Evolutionary conservation across 2,329 filamentous ascomycete species (phyloP).

Genomic region (Aspergillus felis): DNA sequence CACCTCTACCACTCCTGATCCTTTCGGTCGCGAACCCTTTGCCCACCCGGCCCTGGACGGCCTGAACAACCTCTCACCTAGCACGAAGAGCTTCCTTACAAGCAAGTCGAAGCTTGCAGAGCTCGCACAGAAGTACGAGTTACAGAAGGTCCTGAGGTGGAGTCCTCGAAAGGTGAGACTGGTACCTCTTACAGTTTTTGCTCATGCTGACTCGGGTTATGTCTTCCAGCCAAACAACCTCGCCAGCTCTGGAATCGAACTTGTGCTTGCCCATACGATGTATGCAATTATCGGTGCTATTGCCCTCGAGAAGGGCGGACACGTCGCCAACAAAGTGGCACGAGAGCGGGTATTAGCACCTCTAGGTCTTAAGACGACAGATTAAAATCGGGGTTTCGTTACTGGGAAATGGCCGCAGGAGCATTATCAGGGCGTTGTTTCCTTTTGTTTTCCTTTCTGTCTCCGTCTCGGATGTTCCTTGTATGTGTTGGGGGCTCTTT

Average conservation of each 20-base stretch:
- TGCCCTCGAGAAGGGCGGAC: conserved; percentile 80
- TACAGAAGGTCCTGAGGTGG: conserved; percentile 79
- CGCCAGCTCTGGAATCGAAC: conserved; percentile 65
- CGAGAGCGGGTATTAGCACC: conserved; percentile 69
- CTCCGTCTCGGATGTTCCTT: conserved; percentile 19
- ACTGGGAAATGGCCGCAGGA: conserved; percentile 24
- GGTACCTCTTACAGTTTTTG: conserved; percentile 1
- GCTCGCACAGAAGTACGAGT: conserved; percentile 66
- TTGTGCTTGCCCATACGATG: conserved; percentile 71
- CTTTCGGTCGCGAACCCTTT: conserved; percentile 61
- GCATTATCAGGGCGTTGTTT: conserved; percentile 37
- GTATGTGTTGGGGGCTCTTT: conserved; percentile 18
- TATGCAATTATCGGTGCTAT: conserved; percentile 86
- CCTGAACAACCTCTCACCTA: conserved; percentile 66
- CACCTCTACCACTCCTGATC: conserved; percentile 37
- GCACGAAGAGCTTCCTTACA: conserved; percentile 59
- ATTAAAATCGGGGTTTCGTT: conserved; percentile 15
- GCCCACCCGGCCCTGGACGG: conserved; percentile 65
- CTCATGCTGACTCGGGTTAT: conserved; percentile 2
- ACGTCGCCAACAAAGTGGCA: conserved; percentile 69
- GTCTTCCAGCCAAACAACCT: conserved; percentile 60
- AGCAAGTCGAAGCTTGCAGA: conserved; percentile 62
- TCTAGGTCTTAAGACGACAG: conserved; percentile 37
- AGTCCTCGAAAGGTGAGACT: conserved; percentile 71
- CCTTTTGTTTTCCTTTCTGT: conserved; percentile 19